These are phyloP conservation scores for Sclerotinia spermophila DNA, from an alignment of 2,329 filamentous ascomycete species.

Conservation along the genomic window DNA sequence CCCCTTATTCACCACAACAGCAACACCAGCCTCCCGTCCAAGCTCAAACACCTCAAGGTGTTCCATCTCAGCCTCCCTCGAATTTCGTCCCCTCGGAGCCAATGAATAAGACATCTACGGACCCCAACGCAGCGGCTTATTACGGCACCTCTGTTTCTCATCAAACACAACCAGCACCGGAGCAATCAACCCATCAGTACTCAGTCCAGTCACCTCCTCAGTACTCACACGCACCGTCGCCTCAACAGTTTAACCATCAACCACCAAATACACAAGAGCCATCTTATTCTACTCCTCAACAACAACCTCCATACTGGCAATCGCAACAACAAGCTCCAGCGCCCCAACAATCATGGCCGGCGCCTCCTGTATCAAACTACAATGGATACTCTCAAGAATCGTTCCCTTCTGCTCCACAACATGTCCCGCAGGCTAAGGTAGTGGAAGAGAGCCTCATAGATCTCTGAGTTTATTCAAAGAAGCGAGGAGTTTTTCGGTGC, in stretches of 20 bases:
- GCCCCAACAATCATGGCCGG: constrained; percentile 41
- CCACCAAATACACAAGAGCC: constrained; percentile 32
- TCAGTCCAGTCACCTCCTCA: constrained; percentile 38
- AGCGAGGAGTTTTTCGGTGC: constrained; percentile 8
- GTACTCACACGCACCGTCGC: constrained; percentile 31
- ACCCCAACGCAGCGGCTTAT: constrained; percentile 58
- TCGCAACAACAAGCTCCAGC: constrained; percentile 42
- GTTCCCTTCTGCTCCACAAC: constrained; percentile 64
- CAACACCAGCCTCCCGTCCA: constrained; percentile 30
- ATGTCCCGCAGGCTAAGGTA: constrained; percentile 51
- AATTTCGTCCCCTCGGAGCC: constrained; percentile 38
- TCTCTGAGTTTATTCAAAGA: constrained; percentile 49
- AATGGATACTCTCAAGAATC: constrained; percentile 54
- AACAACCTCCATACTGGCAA: constrained; percentile 50
- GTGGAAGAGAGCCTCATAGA: constrained; percentile 80
- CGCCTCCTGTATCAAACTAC: constrained; percentile 40
- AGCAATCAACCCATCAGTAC: constrained; percentile 36
- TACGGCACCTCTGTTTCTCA: constrained; percentile 43
- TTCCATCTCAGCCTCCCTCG: constrained; percentile 36
- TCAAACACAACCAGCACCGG: constrained; percentile 43
- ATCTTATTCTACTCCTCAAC: constrained; percentile 23
- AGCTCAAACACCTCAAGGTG: constrained; percentile 35
- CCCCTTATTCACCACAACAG: constrained; percentile 22
- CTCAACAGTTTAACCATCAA: constrained; percentile 28
- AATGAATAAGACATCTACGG: constrained; percentile 41